Evolutionary conservation across 331 rosid species (phyloP).

Genomic region (Telfairia occidentalis): DNA sequence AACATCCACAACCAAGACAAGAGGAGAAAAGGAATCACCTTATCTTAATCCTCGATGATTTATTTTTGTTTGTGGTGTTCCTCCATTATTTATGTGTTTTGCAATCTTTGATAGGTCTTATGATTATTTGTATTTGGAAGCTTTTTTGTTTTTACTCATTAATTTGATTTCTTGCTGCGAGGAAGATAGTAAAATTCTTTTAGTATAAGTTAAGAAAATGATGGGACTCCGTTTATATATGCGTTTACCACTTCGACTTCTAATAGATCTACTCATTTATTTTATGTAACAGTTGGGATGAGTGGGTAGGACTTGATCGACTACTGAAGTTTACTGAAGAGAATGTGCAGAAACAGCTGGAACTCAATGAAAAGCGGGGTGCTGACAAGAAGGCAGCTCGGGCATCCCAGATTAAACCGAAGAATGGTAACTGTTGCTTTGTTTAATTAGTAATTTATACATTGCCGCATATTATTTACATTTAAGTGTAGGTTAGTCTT

Average conservation of each 20-base stretch:
- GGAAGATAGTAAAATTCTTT: neutral
- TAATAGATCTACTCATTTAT: conserved; percentile 8
- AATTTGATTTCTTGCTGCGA: neutral
- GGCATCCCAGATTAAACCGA: conserved; percentile 28
- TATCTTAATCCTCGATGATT: neutral
- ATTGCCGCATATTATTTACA: neutral
- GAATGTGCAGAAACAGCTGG: conserved; percentile 34
- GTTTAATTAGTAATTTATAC: neutral
- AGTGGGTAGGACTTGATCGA: conserved; percentile 59
- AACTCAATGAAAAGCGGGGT: conserved; percentile 20
- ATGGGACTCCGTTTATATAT: neutral
- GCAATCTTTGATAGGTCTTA: neutral
- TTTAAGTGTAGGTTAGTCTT: neutral
- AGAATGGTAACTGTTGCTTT: conserved; percentile 27
- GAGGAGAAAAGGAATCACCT: neutral
- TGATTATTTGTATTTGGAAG: neutral
- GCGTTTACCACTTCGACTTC: neutral
- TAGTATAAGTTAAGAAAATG: neutral
- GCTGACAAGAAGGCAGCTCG: conserved; percentile 34
- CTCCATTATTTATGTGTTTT: neutral
- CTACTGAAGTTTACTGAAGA: conserved; percentile 53
- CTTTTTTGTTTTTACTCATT: neutral
- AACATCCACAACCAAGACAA: neutral
- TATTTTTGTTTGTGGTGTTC: neutral
- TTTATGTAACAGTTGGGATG: conserved; percentile 67